phyloP scores from a whole-genome alignment of 345 rosid species.

The Populus euphratica region DNA sequence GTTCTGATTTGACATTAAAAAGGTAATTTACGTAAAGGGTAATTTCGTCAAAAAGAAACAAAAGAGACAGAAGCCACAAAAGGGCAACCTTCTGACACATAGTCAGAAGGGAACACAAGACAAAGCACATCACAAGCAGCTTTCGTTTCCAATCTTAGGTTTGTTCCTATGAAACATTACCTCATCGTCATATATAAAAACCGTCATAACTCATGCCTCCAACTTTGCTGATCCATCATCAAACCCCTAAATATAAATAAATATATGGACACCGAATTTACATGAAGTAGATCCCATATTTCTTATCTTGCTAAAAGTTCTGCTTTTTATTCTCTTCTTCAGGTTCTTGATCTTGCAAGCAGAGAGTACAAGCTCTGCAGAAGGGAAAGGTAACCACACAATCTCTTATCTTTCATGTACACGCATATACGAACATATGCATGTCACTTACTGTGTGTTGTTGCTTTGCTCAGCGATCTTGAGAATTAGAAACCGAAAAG shows the following conservation, averaged over 20 bases:
- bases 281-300: neutral
- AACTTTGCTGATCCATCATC: slow-evolving; percentile 12
- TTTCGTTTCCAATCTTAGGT: slow-evolving; percentile 17
- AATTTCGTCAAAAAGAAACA: slow-evolving; percentile 2
- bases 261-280: neutral
- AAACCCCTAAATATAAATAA: slow-evolving; percentile 20
- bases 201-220: slow-evolving; percentile 7
- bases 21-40: slow-evolving; percentile 4
- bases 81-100: neutral
- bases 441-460: slow-evolving; percentile 1
- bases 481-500: neutral
- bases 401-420: neutral
- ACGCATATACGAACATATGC: neutral
- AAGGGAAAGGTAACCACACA: slow-evolving; percentile 22
- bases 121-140: neutral
- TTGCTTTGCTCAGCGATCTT: neutral
- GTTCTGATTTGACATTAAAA: no score
- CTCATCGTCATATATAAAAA: neutral
- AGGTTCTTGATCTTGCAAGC: slow-evolving; percentile 18
- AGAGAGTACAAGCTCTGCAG: slow-evolving; percentile 3
- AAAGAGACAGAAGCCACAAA: neutral
- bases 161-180: slow-evolving; percentile 14
- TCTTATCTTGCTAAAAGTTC: slow-evolving; percentile 5
- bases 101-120: neutral
- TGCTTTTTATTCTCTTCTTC: slow-evolving; percentile 7